phyloP scores from a whole-genome alignment of 1,284 basidiomycete species.

The Papiliotrema flavescens region DNA sequence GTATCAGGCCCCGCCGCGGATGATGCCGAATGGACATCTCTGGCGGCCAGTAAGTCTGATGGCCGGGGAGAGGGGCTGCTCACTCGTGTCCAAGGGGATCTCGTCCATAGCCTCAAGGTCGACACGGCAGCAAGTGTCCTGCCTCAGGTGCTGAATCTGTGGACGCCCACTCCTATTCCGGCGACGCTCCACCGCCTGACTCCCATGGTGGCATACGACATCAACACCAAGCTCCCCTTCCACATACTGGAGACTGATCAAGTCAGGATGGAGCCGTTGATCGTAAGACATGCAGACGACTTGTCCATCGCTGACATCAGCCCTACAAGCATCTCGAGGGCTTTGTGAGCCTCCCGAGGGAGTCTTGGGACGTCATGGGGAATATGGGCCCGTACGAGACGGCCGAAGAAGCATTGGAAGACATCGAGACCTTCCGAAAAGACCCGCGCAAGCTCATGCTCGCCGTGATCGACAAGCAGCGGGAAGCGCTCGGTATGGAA shows the following conservation, averaged over 20 bases:
- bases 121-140: not conserved
- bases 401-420: conserved; percentile 9
- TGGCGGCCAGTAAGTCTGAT: no score
- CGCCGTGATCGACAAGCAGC: conserved; percentile 22
- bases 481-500: conserved; percentile 7
- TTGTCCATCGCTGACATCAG: conserved; percentile 2
- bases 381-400: conserved; percentile 17
- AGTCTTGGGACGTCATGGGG: conserved; percentile 18
- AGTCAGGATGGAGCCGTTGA: conserved; percentile 20
- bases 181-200: conserved; percentile 9
- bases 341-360: conserved; percentile 14
- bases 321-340: conserved; percentile 19
- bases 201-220: conserved; percentile 20
- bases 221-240: conserved; percentile 20
- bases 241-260: conserved; percentile 13
- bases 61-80: no score
- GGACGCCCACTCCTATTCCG: conserved; percentile 8
- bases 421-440: conserved; percentile 17
- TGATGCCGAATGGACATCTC: no score
- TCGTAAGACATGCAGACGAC: conserved; percentile 10
- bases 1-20: no score
- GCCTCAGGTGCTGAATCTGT: conserved; percentile 11
- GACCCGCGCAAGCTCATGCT: conserved; percentile 16
- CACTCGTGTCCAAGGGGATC: no score
- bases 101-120: not conserved